Conservation (phyloP, 179 eudicot species). For the Carnegiea gigantea region DNA sequence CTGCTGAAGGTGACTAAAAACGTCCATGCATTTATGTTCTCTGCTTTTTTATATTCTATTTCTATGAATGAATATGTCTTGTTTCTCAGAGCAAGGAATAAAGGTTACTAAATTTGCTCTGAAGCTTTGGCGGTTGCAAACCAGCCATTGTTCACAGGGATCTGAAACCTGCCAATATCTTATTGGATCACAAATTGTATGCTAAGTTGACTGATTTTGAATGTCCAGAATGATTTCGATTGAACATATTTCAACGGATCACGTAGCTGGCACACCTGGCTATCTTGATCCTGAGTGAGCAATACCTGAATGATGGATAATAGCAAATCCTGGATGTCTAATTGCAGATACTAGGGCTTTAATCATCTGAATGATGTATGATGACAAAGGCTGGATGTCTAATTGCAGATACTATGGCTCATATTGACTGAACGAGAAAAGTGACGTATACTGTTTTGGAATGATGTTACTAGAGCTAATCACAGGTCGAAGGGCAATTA, state of each 20-base stretch:
- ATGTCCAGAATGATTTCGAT: neutral
- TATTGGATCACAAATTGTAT: neutral
- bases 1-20: conserved; percentile 38
- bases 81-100: neutral
- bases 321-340: no score
- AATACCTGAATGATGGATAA: neutral
- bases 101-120: neutral
- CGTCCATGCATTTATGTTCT: no score
- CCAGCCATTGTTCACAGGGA: conserved; percentile 4
- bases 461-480: conserved; percentile 18
- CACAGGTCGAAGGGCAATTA: conserved; percentile 10
- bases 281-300: conserved; percentile 18
- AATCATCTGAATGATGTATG: neutral
- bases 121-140: conserved; percentile 10
- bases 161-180: neutral
- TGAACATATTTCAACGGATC: conserved; percentile 2
- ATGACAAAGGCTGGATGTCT: neutral
- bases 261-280: neutral
- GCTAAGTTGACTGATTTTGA: conserved; percentile 14
- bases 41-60: no score
- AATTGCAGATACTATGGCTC: neutral
- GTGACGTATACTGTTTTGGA: conserved; percentile 8
- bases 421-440: neutral
- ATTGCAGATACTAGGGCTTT: neutral
- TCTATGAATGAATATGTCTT: no score